phyloP scores from a whole-genome alignment of 2,329 filamentous ascomycete genomes.

The Acarospora socialis region DNA sequence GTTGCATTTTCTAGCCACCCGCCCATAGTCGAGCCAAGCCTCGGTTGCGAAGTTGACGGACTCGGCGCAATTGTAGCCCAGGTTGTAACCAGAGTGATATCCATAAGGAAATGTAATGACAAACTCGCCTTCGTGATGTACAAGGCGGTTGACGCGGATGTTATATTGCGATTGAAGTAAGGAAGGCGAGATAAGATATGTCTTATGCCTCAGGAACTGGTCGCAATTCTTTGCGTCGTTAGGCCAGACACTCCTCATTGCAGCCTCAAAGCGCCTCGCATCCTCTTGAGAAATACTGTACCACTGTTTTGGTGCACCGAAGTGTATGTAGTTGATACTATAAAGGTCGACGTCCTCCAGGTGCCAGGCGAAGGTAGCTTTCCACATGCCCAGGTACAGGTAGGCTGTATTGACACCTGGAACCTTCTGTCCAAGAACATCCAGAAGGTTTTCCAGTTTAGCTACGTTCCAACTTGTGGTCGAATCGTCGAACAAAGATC shows the following conservation, averaged over 20 bases:
- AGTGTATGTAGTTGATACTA: constrained; percentile 99
- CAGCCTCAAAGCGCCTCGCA: constrained; percentile 78
- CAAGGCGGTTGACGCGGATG: constrained; percentile 90
- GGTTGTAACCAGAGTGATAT: constrained; percentile 94
- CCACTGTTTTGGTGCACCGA: constrained; percentile 97
- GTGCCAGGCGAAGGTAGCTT: constrained; percentile 98
- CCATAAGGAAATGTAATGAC: constrained; percentile 98
- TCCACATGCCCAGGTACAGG: constrained; percentile 98
- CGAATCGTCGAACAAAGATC: constrained; percentile 79
- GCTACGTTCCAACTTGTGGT: constrained; percentile 86
- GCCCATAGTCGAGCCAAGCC: constrained; percentile 86
- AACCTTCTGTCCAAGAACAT: constrained; percentile 87
- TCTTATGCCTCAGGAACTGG: constrained; percentile 95
- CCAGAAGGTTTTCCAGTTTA: constrained; percentile 81
- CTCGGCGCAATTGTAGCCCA: constrained; percentile 97
- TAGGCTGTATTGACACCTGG: constrained; percentile 97
- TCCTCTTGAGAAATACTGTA: constrained; percentile 97
- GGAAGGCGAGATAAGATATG: constrained; percentile 86
- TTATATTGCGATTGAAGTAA: constrained; percentile 76
- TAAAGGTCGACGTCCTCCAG: constrained; percentile 96
- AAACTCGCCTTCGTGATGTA: constrained; percentile 93
- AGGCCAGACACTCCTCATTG: constrained; percentile 92
- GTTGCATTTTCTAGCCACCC: constrained; percentile 91
- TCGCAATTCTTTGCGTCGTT: constrained; percentile 89
- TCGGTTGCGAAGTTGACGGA: constrained; percentile 97